A percentile compares a stretch with the other conserved stretches of the same genome.
Evolutionary conservation across 495 filamentous ascomycete species (phyloP).

Genomic region (Chaetomium cochliodes): DNA sequence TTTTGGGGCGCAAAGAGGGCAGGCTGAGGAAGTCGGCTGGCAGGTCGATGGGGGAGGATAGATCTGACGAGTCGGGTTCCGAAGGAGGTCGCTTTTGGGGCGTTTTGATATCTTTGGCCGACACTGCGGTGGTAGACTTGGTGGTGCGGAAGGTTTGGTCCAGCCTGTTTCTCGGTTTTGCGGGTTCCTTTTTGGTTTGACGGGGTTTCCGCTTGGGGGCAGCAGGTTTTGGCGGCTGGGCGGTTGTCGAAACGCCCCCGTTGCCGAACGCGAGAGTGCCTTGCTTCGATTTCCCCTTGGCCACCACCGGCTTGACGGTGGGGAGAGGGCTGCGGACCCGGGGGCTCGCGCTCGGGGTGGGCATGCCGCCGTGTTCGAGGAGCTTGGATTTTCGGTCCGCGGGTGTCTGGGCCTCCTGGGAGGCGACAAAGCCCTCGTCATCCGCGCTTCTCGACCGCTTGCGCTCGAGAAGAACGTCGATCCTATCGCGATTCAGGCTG

Average conservation of each 20-base stretch:
- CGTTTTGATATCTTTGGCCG: constrained; percentile 19
- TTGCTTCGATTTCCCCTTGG: constrained; percentile 39
- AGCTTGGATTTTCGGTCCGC: constrained; percentile 25
- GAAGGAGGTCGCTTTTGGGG: constrained; percentile 16
- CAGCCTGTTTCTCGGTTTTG: constrained; percentile 40
- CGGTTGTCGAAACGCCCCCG: constrained; percentile 18
- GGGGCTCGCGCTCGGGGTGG: constrained; percentile 63
- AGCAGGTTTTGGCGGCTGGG: constrained; percentile 30
- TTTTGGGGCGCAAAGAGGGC: constrained; percentile 32
- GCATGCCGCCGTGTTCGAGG: constrained; percentile 48
- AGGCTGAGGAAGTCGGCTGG: constrained; percentile 19
- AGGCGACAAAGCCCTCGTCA: constrained; percentile 17
- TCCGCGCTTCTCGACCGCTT: constrained; percentile 35
- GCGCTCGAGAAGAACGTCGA: constrained; percentile 42
- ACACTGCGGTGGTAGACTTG: constrained; percentile 26
- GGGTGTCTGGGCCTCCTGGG: constrained; percentile 27
- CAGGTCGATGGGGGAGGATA: constrained; percentile 29
- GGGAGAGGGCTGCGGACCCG: constrained; percentile 51
- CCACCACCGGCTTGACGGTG: constrained; percentile 27
- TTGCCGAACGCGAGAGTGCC: constrained; percentile 39
- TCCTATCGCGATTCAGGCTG: constrained; percentile 35
- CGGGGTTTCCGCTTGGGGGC: constrained; percentile 36
- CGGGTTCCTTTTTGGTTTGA: constrained; percentile 39
- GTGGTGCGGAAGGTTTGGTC: constrained; percentile 45
- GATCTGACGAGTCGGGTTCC: constrained; percentile 25